Evolutionary conservation across 2,329 filamentous ascomycete genomes (phyloP), one percentile per base, ranked within the genome.

Genomic region (Amphichorda felina): DNA sequence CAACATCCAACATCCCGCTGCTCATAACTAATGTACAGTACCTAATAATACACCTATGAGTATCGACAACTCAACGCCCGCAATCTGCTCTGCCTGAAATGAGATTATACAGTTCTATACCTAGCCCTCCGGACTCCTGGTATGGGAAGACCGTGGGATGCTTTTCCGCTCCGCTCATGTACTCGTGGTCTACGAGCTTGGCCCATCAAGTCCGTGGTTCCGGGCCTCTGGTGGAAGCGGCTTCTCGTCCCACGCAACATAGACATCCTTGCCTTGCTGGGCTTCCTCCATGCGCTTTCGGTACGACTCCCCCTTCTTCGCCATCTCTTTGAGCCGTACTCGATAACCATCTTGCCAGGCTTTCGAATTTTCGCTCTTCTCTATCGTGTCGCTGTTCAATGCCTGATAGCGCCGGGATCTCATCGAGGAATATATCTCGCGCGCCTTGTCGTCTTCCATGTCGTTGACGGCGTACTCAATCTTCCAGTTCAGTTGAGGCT

Each of bases 381-480:
- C 8, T 6, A 13, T 11, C 17, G 41, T 41, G 43, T 75, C 57
- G 11, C 64, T 59, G 9, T 65, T 57, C 25, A 75, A 50, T 0
- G 60, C 56, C 21, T 61, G 61, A 31, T 55, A 59, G 10, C 84
- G 71, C 13, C 81, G 67, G 4, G 47, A 54, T 50, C 75, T 72
- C 39, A 75, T 63, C 34, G 66, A 59, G 2, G 49, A 29, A 51
- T 86, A 86, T 17, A 82, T 53, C 1, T 38, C 55, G 40, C 54
- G 55, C 2, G 70, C 72, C 8, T 63, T 59, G 0, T 52, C 42
- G 3, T 45, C 43, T 0, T 56, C 35, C 2, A 87, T 61, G 43
- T 88, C 81, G 31, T 70, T 68, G 33, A 95, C 59, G 25, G 77
- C 68, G 56, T 94, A 95, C 46, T 91, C 75, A n/a, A 95, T 63